phyloP scores from a whole-genome alignment of 2,329 filamentous ascomycete species.

The Eutypella sp. region DNA sequence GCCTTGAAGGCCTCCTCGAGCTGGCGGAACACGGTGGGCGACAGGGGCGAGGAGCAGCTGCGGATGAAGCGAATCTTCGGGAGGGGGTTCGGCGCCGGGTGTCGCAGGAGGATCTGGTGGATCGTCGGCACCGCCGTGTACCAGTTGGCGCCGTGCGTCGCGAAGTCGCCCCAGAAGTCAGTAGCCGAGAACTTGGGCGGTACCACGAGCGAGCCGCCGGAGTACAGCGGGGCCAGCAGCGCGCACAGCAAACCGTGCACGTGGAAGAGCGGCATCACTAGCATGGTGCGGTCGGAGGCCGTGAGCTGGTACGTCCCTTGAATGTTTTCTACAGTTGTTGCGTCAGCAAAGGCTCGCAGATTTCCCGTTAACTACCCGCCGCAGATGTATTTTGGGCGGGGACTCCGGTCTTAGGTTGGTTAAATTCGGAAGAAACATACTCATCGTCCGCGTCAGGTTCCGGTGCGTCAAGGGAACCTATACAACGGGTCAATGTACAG shows the following conservation, averaged over 20 bases:
- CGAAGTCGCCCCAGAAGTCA: conserved; percentile 79
- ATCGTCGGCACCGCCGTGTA: conserved; percentile 93
- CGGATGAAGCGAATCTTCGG: conserved; percentile 80
- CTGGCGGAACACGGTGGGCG: conserved; percentile 75
- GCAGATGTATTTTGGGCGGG: too few species aligned
- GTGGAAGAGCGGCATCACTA: conserved; percentile 89
- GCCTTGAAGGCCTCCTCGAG: conserved; percentile 71
- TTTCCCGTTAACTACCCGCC: too few species aligned
- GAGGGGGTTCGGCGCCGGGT: conserved; percentile 60
- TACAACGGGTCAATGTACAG: conserved; percentile 10
- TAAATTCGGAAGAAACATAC: conserved; percentile 40
- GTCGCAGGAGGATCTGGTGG: conserved; percentile 81
- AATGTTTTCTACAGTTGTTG: conserved; percentile 57
- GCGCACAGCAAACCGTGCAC: conserved; percentile 83
- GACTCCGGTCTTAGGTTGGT: neutral
- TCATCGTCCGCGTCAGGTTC: conserved; percentile 78
- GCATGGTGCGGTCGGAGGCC: conserved; percentile 68
- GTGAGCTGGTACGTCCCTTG: conserved; percentile 70
- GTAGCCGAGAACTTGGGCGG: conserved; percentile 75
- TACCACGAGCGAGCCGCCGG: conserved; percentile 74
- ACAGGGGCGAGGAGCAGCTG: conserved; percentile 79
- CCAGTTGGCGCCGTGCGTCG: conserved; percentile 73
- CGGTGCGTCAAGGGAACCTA: conserved; percentile 72
- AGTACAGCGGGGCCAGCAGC: conserved; percentile 70
- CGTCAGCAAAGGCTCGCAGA: conserved; percentile 5